Percentiles rank a stretch among this genome's conserved stretches.
Evolutionary conservation across 495 filamentous ascomycete genomes (phyloP).

Genomic region (Annulohypoxylon nitens): DNA sequence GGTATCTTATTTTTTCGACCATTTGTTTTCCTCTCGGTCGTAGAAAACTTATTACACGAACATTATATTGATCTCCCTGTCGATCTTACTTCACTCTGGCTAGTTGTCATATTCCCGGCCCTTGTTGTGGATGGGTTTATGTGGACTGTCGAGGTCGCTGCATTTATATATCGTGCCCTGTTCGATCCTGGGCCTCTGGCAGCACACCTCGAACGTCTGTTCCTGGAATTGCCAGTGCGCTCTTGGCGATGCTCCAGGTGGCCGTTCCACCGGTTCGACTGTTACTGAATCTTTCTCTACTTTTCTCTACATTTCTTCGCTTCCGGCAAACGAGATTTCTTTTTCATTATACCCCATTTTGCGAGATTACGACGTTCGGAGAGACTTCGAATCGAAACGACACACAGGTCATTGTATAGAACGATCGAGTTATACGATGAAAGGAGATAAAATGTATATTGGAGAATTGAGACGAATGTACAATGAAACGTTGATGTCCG

Average conservation of each 20-base stretch:
- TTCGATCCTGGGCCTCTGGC: conserved; percentile 12
- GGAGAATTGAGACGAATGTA: conserved; percentile 30
- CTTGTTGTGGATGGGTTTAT: background rate
- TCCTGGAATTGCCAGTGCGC: background rate
- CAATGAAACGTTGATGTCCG: conserved; percentile 27
- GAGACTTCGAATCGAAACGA: conserved; percentile 17
- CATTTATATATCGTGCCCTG: no score
- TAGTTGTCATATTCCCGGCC: no score
- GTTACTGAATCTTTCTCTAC: background rate
- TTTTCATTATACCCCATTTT: conserved; percentile 37
- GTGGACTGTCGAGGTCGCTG: background rate
- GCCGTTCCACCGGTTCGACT: background rate
- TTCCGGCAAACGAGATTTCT: background rate
- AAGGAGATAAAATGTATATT: conserved; percentile 21
- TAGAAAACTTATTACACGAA: no score
- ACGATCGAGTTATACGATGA: conserved; percentile 8
- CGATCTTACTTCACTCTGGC: no score
- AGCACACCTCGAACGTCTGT: background rate
- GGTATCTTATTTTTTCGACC: no score
- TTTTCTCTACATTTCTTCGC: background rate
- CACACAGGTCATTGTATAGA: conserved; percentile 11
- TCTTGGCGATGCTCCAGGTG: background rate
- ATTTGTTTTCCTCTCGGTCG: no score
- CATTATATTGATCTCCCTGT: no score
- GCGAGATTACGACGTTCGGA: conserved; percentile 20